Evolutionary conservation across 2,329 filamentous ascomycete genomes (phyloP), one percentile per base, ranked within the genome.

Genomic region (Penicillium brevicompactum): DNA sequence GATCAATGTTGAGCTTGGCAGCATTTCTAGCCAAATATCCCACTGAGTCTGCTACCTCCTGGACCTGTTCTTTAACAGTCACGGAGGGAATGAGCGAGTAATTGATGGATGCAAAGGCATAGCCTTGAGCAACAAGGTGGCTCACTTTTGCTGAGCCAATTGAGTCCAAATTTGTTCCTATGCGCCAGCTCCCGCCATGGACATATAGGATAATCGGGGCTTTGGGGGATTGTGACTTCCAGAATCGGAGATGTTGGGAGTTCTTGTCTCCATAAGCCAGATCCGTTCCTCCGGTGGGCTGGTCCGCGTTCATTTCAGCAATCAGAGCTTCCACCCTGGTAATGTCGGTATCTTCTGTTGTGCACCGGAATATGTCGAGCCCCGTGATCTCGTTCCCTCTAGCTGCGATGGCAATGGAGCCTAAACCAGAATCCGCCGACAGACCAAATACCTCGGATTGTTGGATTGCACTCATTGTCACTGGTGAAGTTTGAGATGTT

Each of bases 151-250:
- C 16, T 1, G 49, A 53, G 7, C 49, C 45, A 22, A 50, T 37
- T 11, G 34, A 56, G 27, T 49, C 46, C 32, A 49, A 41, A 22
- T 37, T 16, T 27, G 40, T 50, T n/a, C 31, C 46, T 14, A 31
- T 37, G 27, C 42, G 18, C 41, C 46, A 53, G 45, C 54, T 56
- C 7, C 41, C 49, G 16, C 49, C 46, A 14, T 56, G 49, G 18
- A 56, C 41, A 14, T 46, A 53, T n/a, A 53, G 8, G 16, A 53
- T 22, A 32, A 56, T 40, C 30, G 49, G 45, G 24, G 49, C 44
- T 4, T 44, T 37, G 30, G 30, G 8, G 9, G 30, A 9, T 5
- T 37, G 46, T 3, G 45, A 5, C 30, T 38, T 47, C 43, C 42
- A 55, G 24, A 30, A 46, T n/a, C 34, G 47, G 10, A 51, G 27